These are phyloP conservation scores for Candida gigantensis DNA, from an alignment of 1,139 yeast species.

Conservation along the genomic window DNA sequence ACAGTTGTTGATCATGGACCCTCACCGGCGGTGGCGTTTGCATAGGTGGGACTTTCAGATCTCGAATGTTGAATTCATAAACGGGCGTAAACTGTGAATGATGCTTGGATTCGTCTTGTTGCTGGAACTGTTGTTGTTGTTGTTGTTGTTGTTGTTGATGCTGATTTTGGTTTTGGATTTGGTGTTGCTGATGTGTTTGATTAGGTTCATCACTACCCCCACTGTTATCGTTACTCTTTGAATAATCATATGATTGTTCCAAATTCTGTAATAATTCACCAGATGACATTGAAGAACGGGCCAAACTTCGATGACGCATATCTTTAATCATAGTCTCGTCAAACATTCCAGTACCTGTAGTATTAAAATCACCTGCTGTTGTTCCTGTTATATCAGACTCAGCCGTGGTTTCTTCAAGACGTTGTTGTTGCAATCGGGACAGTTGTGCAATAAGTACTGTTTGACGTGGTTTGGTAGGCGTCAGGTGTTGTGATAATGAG, in stretches of 20 bases:
- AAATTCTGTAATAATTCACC: slow-evolving; percentile 38
- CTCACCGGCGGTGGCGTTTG: slow-evolving; percentile 3
- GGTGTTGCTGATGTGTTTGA: slow-evolving; percentile 2
- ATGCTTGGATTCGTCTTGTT: no score
- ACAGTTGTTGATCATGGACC: background rate
- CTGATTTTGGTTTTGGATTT: background rate
- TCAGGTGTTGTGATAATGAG: slow-evolving; percentile 4
- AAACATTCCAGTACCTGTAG: slow-evolving; percentile 7
- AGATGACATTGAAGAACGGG: slow-evolving; percentile 32
- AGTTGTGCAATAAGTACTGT: no score
- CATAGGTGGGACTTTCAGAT: slow-evolving; percentile 4
- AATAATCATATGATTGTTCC: slow-evolving; percentile 19
- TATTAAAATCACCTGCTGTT: background rate
- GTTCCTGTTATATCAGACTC: slow-evolving; percentile 3
- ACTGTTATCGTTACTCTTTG: slow-evolving; percentile 9
- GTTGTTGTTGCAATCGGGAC: slow-evolving; percentile 2
- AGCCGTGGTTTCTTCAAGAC: slow-evolving; percentile 1
- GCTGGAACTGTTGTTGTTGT: no score
- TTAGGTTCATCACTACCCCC: slow-evolving; percentile 4
- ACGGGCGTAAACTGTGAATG: background rate
- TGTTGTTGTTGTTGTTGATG: no score
- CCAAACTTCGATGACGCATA: slow-evolving; percentile 14
- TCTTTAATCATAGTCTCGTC: slow-evolving; percentile 15
- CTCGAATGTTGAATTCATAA: slow-evolving; percentile 2
- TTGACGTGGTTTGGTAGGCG: background rate